Evolutionary conservation across 169 alveolate genomes (phyloP).

Genomic region (Neospora caninum): DNA sequence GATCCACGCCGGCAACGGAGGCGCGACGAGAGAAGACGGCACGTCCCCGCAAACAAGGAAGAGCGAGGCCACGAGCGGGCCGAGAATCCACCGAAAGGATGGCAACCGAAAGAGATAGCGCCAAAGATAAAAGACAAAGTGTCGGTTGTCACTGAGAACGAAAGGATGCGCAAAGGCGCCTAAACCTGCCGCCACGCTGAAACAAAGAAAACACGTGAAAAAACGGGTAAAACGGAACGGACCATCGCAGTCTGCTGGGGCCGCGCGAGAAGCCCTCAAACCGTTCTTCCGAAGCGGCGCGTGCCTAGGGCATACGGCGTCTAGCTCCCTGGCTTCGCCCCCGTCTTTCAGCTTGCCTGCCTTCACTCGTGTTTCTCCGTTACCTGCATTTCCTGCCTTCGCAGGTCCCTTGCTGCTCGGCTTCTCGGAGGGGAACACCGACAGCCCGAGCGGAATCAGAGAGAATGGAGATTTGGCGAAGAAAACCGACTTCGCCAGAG

Average conservation of each 20-base stretch:
- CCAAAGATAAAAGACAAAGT: conserved; percentile 9
- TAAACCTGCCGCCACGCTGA: not conserved
- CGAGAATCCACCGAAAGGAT: not conserved
- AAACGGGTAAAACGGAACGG: not conserved
- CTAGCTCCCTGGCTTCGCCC: not conserved
- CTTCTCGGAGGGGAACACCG: too few relatives aligned
- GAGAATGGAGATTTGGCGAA: not conserved
- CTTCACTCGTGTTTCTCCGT: not conserved
- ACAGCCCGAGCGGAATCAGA: too few relatives aligned
- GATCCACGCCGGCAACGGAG: not conserved
- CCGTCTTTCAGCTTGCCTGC: not conserved
- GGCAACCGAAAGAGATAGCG: not conserved
- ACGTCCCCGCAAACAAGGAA: not conserved
- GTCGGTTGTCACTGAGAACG: not conserved
- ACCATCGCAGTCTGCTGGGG: too few relatives aligned
- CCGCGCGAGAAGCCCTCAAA: too few relatives aligned
- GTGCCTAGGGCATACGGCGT: too few relatives aligned
- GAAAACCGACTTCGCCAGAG: not conserved
- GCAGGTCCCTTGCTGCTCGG: too few relatives aligned
- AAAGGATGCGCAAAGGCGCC: conserved; percentile 26
- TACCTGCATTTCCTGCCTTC: too few relatives aligned
- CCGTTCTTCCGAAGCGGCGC: too few relatives aligned
- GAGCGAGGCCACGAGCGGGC: not conserved
- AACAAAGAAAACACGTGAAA: not conserved
- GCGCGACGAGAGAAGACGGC: not conserved